phyloP scores from a whole-genome alignment of 768 basidiomycete genomes.

The Trametes elegans region DNA sequence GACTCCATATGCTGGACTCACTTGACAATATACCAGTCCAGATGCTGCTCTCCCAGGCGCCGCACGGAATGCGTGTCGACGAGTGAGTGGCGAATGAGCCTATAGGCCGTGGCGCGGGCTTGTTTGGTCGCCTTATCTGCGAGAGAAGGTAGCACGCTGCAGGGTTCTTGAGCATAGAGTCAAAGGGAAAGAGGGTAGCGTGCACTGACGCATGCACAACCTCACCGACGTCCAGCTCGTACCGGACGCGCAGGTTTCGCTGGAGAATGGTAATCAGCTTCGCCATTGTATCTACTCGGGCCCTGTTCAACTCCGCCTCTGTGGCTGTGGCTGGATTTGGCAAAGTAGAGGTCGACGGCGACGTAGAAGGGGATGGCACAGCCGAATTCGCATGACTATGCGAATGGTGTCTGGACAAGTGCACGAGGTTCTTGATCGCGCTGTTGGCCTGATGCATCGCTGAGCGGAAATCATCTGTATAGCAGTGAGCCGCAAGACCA shows the following conservation, averaged over 20 bases:
- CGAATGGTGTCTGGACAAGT: conserved; percentile 37
- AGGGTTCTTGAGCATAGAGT: conserved; percentile 6
- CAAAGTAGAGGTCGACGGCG: conserved; percentile 29
- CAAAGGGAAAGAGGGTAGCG: neutral
- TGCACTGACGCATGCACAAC: conserved; percentile 69
- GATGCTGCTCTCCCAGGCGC: conserved; percentile 54
- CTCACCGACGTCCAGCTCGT: conserved; percentile 68
- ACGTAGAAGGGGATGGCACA: conserved; percentile 37
- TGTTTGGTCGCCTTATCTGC: conserved; percentile 72
- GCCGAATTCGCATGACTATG: conserved; percentile 26
- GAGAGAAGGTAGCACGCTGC: conserved; percentile 74
- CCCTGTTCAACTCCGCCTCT: conserved; percentile 42
- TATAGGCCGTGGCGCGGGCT: conserved; percentile 79
- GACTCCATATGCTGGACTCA: conserved; percentile 33
- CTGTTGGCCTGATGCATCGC: conserved; percentile 62
- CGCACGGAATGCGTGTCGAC: conserved; percentile 73
- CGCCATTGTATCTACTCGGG: conserved; percentile 61
- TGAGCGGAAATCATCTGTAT: conserved; percentile 69
- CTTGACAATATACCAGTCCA: conserved; percentile 94
- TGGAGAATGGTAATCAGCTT: conserved; percentile 65
- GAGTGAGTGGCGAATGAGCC: conserved; percentile 75
- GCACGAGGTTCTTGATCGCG: conserved; percentile 54
- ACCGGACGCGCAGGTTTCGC: conserved; percentile 70
- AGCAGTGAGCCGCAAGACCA: neutral
- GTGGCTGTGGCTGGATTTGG: conserved; percentile 24